Evolutionary conservation across 495 filamentous ascomycete species (phyloP).

Genomic region (Talaromyces wortmannii): DNA sequence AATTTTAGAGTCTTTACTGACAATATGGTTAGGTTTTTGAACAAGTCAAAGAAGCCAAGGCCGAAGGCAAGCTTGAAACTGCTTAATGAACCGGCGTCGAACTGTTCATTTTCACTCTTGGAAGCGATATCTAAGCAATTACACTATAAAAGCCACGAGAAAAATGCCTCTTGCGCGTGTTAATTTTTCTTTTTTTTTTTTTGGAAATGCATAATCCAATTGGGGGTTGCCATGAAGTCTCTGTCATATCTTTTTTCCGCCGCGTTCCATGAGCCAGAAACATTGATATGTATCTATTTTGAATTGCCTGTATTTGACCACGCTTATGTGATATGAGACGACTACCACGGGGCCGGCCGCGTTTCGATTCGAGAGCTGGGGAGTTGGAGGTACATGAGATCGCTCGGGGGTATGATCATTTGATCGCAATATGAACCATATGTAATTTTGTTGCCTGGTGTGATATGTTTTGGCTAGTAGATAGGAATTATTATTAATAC

Average conservation of each 20-base stretch:
- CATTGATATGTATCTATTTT: slow-evolving; percentile 3
- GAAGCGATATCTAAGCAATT: no score
- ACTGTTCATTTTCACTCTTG: no score
- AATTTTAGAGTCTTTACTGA: slow-evolving; percentile 8
- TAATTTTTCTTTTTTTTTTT: no score
- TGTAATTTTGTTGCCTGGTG: not conserved
- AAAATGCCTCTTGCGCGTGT: not conserved
- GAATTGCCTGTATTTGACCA: slow-evolving; percentile 3
- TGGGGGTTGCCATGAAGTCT: not conserved
- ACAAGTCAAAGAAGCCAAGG: slow-evolving; percentile 78
- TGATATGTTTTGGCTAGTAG: not conserved
- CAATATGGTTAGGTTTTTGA: slow-evolving; percentile 66
- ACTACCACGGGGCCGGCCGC: not conserved
- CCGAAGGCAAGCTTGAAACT: slow-evolving; percentile 57
- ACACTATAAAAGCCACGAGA: not conserved
- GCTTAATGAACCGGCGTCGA: slow-evolving; percentile 13
- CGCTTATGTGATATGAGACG: slow-evolving; percentile 1
- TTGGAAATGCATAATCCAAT: not conserved
- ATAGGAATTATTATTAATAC: not conserved
- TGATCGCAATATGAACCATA: not conserved
- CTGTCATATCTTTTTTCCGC: not conserved
- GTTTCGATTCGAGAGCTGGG: not conserved
- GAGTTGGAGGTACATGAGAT: not conserved
- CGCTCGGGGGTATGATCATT: not conserved
- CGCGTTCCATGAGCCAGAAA: not conserved